Evolutionary conservation across 805 yeast genomes (phyloP).

Genomic region (Wickerhamomyces kurtzmanii): DNA sequence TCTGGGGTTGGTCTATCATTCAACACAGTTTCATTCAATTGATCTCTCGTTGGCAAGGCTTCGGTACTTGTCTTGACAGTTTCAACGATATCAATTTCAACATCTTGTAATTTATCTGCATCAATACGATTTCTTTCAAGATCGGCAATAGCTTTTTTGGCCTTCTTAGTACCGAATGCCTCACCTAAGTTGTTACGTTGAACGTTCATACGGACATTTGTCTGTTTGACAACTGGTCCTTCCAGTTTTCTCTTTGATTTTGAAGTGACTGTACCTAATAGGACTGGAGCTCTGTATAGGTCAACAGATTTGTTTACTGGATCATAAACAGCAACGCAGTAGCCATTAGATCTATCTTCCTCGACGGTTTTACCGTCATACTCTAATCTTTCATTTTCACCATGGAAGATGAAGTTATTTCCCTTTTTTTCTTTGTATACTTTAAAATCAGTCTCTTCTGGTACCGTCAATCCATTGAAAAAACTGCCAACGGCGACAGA

Average conservation of each 20-base stretch:
- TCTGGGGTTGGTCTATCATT: slow-evolving; percentile 78
- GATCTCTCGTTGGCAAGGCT: slow-evolving; percentile 61
- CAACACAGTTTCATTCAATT: slow-evolving; percentile 45
- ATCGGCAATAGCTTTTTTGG: slow-evolving; percentile 81
- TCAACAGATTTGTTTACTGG: slow-evolving; percentile 54
- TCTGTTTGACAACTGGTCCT: slow-evolving; percentile 59
- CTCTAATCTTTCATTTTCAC: slow-evolving; percentile 64
- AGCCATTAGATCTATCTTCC: slow-evolving; percentile 29
- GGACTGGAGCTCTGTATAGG: slow-evolving; percentile 51
- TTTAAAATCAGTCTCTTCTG: slow-evolving; percentile 49
- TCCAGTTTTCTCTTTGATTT: slow-evolving; percentile 43
- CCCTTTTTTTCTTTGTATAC: slow-evolving; percentile 38
- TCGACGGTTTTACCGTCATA: slow-evolving; percentile 51
- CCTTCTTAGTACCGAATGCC: slow-evolving; percentile 95
- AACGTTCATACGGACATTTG: slow-evolving; percentile 33
- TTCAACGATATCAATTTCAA: slow-evolving; percentile 76
- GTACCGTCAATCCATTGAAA: slow-evolving; percentile 66
- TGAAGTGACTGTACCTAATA: slow-evolving; percentile 55
- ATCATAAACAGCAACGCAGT: slow-evolving; percentile 74
- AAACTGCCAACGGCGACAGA: slow-evolving; percentile 57
- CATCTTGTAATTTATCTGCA: slow-evolving; percentile 63
- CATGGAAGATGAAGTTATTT: slow-evolving; percentile 53
- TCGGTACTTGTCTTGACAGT: slow-evolving; percentile 62
- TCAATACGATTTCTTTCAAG: slow-evolving; percentile 80
- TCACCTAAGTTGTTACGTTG: slow-evolving; percentile 86